These are phyloP conservation scores for Sechiopsis laciniata DNA, from an alignment of 306 rosid genomes.

Conservation along the genomic window DNA sequence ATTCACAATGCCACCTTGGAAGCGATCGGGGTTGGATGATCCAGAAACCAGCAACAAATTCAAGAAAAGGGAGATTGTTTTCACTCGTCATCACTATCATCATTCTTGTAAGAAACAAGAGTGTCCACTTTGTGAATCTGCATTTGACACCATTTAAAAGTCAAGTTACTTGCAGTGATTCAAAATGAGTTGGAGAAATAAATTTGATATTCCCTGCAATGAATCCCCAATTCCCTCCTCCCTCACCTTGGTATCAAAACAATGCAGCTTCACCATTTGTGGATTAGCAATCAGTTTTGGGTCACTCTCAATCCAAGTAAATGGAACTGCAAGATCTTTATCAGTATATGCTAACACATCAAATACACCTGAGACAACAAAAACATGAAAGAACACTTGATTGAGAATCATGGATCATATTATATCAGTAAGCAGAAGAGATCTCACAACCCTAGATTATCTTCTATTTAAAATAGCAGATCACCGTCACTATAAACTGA, in stretches of 20 bases:
- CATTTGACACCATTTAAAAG: slow-evolving; percentile 14
- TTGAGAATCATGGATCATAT: background rate
- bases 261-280: slow-evolving; percentile 96
- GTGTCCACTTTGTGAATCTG: slow-evolving; percentile 97
- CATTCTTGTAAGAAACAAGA: slow-evolving; percentile 89
- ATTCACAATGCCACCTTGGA: slow-evolving; percentile 35
- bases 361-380: slow-evolving; percentile 58
- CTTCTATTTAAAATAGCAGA: no score
- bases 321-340: slow-evolving; percentile 85
- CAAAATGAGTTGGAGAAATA: background rate
- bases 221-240: background rate
- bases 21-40: background rate
- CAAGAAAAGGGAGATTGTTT: background rate
- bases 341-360: slow-evolving; percentile 95
- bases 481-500: background rate
- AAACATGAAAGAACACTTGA: background rate
- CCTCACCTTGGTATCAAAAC: slow-evolving; percentile 89
- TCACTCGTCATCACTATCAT: slow-evolving; percentile 73
- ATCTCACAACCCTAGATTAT: background rate
- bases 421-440: background rate
- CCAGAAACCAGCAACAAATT: slow-evolving; percentile 12
- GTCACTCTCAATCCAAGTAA: slow-evolving; percentile 97
- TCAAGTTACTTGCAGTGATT: background rate
- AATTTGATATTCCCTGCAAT: background rate
- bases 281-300: slow-evolving; percentile 95